phyloP scores from a whole-genome alignment of 169 alveolate genomes.

The Prorocentrum cordatum region DNA sequence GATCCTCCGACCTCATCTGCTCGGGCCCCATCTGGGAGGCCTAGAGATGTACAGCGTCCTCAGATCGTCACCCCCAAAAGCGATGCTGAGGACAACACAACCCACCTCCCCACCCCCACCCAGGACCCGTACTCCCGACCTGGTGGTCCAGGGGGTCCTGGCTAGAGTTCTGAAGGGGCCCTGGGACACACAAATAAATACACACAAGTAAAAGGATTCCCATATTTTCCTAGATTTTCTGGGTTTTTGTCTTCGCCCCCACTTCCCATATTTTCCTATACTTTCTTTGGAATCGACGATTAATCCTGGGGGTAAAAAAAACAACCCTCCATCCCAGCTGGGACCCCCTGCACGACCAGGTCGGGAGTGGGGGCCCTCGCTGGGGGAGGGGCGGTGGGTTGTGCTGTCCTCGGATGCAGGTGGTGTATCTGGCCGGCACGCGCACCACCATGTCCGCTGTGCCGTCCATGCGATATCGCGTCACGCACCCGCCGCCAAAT shows the following conservation, averaged over 20 bases:
- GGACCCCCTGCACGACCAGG: not conserved
- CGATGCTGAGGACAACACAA: no score
- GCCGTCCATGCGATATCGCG: constrained; percentile 17
- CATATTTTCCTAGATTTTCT: not conserved
- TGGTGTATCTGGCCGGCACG: constrained; percentile 28
- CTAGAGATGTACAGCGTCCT: no score
- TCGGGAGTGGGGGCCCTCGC: not conserved
- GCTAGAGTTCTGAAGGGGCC: no score
- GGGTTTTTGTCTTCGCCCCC: not conserved
- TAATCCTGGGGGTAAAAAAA: not conserved
- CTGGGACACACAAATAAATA: no score
- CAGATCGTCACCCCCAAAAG: no score
- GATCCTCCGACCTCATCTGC: no score
- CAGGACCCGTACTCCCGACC: no score
- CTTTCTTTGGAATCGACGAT: not conserved
- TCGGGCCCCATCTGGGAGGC: no score
- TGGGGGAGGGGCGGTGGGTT: constrained; percentile 7
- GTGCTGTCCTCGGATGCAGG: no score
- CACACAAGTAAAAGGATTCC: no score
- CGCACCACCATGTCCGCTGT: constrained; percentile 20
- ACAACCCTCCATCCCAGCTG: not conserved
- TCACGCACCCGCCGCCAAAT: constrained; percentile 27
- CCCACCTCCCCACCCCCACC: no score
- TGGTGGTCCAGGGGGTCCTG: no score
- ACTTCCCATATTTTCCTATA: not conserved